Percentiles rank a stretch among this genome's conserved stretches.
Conservation (phyloP, 2,329 filamentous ascomycete species). For the Neurospora sp. region DNA sequence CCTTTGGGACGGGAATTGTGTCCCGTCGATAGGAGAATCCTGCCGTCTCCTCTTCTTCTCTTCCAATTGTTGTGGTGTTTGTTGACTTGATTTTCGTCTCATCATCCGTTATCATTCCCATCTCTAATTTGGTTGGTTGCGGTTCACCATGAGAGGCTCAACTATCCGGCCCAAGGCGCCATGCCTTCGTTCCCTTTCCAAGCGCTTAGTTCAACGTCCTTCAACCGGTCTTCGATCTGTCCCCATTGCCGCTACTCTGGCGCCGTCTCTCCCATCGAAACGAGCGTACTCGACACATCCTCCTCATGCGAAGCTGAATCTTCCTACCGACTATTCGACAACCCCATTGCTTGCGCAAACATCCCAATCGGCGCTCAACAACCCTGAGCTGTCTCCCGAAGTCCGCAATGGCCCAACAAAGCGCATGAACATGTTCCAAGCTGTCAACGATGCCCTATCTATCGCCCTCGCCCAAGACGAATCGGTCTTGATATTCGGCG, state of each 20-base stretch:
- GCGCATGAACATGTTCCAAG: slow-evolving; percentile 87
- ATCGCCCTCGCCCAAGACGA: slow-evolving; percentile 77
- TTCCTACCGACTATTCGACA: slow-evolving; percentile 77
- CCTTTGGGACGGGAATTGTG: background rate
- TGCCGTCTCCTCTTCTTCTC: background rate
- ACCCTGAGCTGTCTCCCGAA: slow-evolving; percentile 59
- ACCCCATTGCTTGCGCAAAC: slow-evolving; percentile 76
- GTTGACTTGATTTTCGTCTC: background rate
- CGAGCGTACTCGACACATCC: slow-evolving; percentile 45
- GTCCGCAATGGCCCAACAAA: slow-evolving; percentile 63
- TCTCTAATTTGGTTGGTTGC: background rate
- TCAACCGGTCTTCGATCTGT: background rate
- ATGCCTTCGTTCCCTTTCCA: background rate
- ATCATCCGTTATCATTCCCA: background rate
- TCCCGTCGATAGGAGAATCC: background rate
- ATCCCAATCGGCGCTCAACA: slow-evolving; percentile 59
- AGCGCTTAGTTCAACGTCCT: background rate
- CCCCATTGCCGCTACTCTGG: background rate
- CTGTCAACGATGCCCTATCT: slow-evolving; percentile 82
- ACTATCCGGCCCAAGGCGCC: slow-evolving; percentile 1
- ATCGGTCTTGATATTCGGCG: slow-evolving; percentile 82
- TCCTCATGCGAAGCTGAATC: slow-evolving; percentile 61
- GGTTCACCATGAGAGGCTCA: slow-evolving; percentile 10
- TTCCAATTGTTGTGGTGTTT: background rate
- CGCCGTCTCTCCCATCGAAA: background rate